Evolutionary conservation across 495 filamentous ascomycete genomes (phyloP), one percentile per base, ranked within the genome.

Genomic region (Hypoxylon rickii): DNA sequence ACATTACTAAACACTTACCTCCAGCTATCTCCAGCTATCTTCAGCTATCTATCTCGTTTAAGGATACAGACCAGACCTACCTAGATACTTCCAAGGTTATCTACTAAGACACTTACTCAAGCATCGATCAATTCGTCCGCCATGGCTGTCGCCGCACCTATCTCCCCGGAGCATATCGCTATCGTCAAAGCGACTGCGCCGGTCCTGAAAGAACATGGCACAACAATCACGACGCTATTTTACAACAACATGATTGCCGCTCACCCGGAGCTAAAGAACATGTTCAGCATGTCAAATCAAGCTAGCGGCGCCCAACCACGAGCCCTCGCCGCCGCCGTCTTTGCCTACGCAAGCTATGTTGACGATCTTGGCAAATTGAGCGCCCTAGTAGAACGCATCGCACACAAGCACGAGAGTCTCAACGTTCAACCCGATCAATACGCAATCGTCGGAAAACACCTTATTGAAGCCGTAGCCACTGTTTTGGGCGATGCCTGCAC

Each of bases 321-420:
- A 13, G 86, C 88, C 10, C 76, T 92, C 6, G 86, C 88, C 32
- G 74, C 70, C 44, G 78, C 86, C 10, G 78, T 92, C 26, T 83
- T 85, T 61, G 85, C 84, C 24, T 90, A 90, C 55, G 88, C 88
- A 48, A 75, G 77, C 16, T 76, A 89, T 67, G 86, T 90, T 65
- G 87, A 89, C 69, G 77, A 89, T 70, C 79, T 89, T 4, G 75
- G 73, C 45, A 82, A 77, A 19, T 76, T 92, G 3, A 54, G 68
- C 26, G 75, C 79, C 4, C 83, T 84, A 29, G 79, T 92, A n/a
- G 83, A 86, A 68, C 77, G 84, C 58, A 89, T 92, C 65, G 84
- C 85, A 65, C 79, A 88, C 69, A 90, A 89, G 70, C 88, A 92
- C 58, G 87, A 83, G 36, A 87, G 83, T 0, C 80, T 90, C 22